Base-by-base conservation (phyloP, 2,329 filamentous ascomycete genomes). In the Bipolaris bicolor region DNA sequence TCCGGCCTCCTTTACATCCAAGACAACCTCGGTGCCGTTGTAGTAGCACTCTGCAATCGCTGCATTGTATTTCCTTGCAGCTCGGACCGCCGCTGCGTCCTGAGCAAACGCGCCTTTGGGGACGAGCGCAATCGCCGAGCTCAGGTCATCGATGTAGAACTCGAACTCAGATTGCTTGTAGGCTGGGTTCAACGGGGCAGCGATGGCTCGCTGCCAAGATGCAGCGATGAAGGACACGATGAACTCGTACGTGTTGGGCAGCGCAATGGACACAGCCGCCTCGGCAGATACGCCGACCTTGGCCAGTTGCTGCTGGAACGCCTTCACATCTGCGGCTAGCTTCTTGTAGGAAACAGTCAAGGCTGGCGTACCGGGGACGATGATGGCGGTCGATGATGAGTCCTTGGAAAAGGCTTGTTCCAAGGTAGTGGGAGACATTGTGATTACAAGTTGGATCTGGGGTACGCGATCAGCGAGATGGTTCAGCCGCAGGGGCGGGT, bases 151-250 rank as follows among this genome's bases (percentile, higher is more conserved):
- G 70, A 96, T 94, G 77, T 95, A 96, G 78, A 96, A 96, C 75
- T 95, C 91, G 74, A 94, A 95, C 76, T 96, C 91, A 55, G 88
- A 88, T 77, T 95, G 90, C 80, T 93, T 96, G 81, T 96, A 96
- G 43, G 88, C 89, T 39, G 91, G 87, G 76, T 96, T 96, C 64
- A 96, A 81, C n/a, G 91, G 92, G 3, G 92, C 92, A 7, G 91
- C 91, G 66, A 95, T 89, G 29, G 83, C 90, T 68, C 92, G 85
- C 80, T 95, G 91, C 86, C 89, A 92, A n/a, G 90, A 86, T 16
- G 88, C 84, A n/a, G 91, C 91, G 43, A 96, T 84, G 78, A 96
- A 96, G 2, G 91, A 88, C 55, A 95, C 87, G 72, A 96, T 90
- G 78, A 96, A 95, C 76, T 93, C 90, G 77, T 92, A 93, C 51